These are phyloP conservation scores for Arxiozyma bovina DNA, from an alignment of 1,139 yeast species.

Conservation along the genomic window DNA sequence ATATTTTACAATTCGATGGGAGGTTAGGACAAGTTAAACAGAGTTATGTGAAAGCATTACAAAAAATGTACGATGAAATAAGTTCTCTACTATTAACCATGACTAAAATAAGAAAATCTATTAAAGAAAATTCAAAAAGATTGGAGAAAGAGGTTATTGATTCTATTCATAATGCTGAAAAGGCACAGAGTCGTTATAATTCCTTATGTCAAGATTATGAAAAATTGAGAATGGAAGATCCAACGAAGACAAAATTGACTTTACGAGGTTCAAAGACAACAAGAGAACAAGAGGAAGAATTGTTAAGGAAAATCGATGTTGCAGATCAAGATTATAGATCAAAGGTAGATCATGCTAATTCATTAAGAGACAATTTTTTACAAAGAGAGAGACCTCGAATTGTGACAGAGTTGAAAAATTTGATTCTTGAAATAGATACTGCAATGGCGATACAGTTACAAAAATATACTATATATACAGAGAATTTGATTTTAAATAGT, in stretches of 20 bases:
- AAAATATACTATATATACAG: slow-evolving; percentile 81
- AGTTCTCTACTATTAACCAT: slow-evolving; percentile 63
- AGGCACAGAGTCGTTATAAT: slow-evolving; percentile 75
- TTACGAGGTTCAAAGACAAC: slow-evolving; percentile 67
- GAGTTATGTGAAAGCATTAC: slow-evolving; percentile 70
- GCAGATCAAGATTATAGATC: slow-evolving; percentile 83
- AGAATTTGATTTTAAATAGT: slow-evolving; percentile 70
- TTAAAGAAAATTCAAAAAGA: slow-evolving; percentile 74
- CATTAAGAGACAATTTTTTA: slow-evolving; percentile 64
- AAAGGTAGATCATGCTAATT: slow-evolving; percentile 64
- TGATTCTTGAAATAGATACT: slow-evolving; percentile 77
- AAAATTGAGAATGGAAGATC: slow-evolving; percentile 70
- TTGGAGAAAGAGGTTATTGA: slow-evolving; percentile 80
- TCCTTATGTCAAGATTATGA: slow-evolving; percentile 83
- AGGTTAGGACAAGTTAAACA: slow-evolving; percentile 61
- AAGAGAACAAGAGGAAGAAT: slow-evolving; percentile 88
- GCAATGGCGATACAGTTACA: slow-evolving; percentile 83
- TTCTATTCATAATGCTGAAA: slow-evolving; percentile 74
- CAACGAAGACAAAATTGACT: slow-evolving; percentile 70
- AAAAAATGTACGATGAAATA: slow-evolving; percentile 79
- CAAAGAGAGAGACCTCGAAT: slow-evolving; percentile 69
- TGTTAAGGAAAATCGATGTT: slow-evolving; percentile 65
- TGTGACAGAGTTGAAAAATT: slow-evolving; percentile 62
- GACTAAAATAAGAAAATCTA: slow-evolving; percentile 58
- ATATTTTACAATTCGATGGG: slow-evolving; percentile 70